Percentiles rank a stretch among this genome's conserved stretches.
phyloP scores from a whole-genome alignment of 2,329 filamentous ascomycete genomes.

The Sporothrix protearum region DNA sequence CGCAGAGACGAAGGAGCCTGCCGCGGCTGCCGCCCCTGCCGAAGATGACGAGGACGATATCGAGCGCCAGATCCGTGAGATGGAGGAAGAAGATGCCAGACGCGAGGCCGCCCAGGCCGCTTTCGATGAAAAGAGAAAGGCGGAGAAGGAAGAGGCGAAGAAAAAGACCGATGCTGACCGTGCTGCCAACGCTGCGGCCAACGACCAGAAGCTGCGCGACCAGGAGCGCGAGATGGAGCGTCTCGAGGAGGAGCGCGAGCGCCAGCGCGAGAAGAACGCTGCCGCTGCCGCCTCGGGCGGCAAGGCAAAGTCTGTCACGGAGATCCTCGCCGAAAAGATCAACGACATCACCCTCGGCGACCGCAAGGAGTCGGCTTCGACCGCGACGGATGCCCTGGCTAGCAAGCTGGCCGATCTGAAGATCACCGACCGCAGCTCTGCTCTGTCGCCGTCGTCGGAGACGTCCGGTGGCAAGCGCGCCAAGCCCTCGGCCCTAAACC shows the following conservation, averaged over 20 bases:
- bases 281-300: conserved; percentile 40
- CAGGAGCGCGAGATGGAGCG: conserved; percentile 70
- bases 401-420: conserved; percentile 53
- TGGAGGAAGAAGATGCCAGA: conserved; percentile 30
- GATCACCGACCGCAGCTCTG: conserved; percentile 37
- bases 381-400: conserved; percentile 42
- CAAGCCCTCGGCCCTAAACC: conserved; percentile 85
- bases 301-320: conserved; percentile 49
- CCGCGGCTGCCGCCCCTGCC: conserved; percentile 30
- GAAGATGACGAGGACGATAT: conserved; percentile 43
- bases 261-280: conserved; percentile 50
- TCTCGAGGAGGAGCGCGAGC: conserved; percentile 67
- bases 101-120: conserved; percentile 28
- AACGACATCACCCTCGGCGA: conserved; percentile 39
- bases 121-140: conserved; percentile 27
- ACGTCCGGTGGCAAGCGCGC: conserved; percentile 50
- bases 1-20: conserved; percentile 34
- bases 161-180: conserved; percentile 25
- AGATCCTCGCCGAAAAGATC: conserved; percentile 47
- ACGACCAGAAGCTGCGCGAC: conserved; percentile 59
- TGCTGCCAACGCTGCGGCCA: conserved; percentile 24
- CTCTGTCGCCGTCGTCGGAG: conserved; percentile 30
- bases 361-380: conserved; percentile 42
- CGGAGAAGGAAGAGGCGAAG: conserved; percentile 24
- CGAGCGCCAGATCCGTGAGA: conserved; percentile 31